Percentiles rank a stretch among this genome's conserved stretches.
phyloP scores from a whole-genome alignment of 2,329 filamentous ascomycete species.

The Ophiostoma triangulosporum region DNA sequence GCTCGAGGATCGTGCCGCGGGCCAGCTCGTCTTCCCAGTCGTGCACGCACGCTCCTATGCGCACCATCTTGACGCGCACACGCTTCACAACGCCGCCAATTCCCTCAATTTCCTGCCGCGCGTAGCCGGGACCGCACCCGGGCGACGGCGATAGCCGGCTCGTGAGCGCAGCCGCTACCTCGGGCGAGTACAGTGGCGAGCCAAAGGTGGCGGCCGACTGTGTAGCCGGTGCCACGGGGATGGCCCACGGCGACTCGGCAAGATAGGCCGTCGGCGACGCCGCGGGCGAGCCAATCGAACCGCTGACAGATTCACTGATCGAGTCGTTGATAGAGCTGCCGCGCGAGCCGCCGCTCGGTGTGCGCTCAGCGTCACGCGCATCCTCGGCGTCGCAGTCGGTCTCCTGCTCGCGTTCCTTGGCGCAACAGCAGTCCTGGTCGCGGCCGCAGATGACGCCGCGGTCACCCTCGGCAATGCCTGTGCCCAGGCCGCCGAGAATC shows the following conservation, averaged over 20 bases:
- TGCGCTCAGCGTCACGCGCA: conserved; percentile 33
- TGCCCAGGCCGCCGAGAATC: conserved; percentile 66
- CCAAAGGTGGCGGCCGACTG: conserved; percentile 12
- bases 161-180: conserved; percentile 11
- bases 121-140: conserved; percentile 57
- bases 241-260: conserved; percentile 7
- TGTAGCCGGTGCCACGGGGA: conserved; percentile 12
- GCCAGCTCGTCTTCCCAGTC: conserved; percentile 71
- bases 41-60: conserved; percentile 70
- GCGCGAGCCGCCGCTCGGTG: conserved; percentile 7
- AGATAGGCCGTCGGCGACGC: conserved; percentile 4
- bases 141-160: conserved; percentile 29
- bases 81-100: conserved; percentile 80
- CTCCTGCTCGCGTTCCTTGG: conserved; percentile 66
- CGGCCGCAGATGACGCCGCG: conserved; percentile 80
- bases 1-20: conserved; percentile 48
- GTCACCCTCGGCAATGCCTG: conserved; percentile 76
- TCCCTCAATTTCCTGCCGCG: conserved; percentile 78
- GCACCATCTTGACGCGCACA: conserved; percentile 71
- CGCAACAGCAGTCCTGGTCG: conserved; percentile 61
- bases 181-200: conserved; percentile 14
- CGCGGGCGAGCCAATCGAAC: conserved; percentile 5
- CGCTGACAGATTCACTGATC: conserved; percentile 7
- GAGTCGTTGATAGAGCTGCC: conserved; percentile 2
- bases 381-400: conserved; percentile 76